Evolutionary conservation across 2,329 filamentous ascomycete species (phyloP).

Genomic region (Penicillium sp.): DNA sequence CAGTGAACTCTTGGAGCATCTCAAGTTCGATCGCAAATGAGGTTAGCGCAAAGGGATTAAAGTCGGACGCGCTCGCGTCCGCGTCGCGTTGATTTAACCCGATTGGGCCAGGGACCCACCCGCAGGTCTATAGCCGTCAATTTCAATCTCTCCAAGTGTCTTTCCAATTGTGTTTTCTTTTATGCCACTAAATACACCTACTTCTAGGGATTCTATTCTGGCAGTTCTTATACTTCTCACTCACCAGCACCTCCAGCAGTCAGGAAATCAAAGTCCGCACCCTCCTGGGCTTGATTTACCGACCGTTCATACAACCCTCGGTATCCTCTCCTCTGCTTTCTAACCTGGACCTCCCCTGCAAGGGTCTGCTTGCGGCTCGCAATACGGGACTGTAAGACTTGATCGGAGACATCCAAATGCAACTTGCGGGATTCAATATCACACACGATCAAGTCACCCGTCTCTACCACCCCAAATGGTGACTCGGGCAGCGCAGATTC

Average conservation of each 20-base stretch:
- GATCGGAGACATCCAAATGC: slow-evolving; percentile 44
- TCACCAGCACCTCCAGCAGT: slow-evolving; percentile 25
- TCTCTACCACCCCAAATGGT: slow-evolving; percentile 50
- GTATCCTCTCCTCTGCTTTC: slow-evolving; percentile 38
- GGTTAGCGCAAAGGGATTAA: not conserved
- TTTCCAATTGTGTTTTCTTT: too few species aligned
- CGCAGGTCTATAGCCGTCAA: too few species aligned
- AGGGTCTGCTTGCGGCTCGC: slow-evolving; percentile 26
- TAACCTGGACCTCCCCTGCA: slow-evolving; percentile 19
- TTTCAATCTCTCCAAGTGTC: too few species aligned
- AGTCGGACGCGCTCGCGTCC: slow-evolving; percentile 29
- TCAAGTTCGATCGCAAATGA: slow-evolving; percentile 7
- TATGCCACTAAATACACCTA: too few species aligned
- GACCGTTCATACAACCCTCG: slow-evolving; percentile 43
- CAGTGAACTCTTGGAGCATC: slow-evolving; percentile 11
- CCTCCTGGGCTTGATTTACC: slow-evolving; percentile 46
- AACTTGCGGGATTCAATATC: slow-evolving; percentile 47
- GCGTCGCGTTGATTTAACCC: slow-evolving; percentile 29
- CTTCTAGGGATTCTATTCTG: not conserved
- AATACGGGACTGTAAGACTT: slow-evolving; percentile 44
- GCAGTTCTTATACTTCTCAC: not conserved
- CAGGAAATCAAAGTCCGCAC: slow-evolving; percentile 44
- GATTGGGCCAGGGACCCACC: slow-evolving; percentile 12
- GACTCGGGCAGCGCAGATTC: slow-evolving; percentile 52
- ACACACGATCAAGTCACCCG: slow-evolving; percentile 51